A percentile compares a stretch with the other conserved stretches of the same genome.
phyloP scores from a whole-genome alignment of 495 filamentous ascomycete species.

The Podospora sp. region DNA sequence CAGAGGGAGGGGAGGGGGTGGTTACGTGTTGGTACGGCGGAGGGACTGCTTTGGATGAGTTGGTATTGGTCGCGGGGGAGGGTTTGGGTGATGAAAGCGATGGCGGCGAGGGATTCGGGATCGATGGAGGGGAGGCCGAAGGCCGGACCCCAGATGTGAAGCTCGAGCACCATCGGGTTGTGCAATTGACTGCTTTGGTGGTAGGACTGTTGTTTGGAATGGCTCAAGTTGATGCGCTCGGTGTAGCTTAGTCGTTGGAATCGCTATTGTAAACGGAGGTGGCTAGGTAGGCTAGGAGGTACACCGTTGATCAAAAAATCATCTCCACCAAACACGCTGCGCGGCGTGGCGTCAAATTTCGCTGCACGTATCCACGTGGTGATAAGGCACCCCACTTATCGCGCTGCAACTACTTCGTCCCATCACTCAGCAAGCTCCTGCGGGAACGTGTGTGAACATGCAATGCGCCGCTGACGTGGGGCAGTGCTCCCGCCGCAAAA shows the following conservation, averaged over 20 bases:
- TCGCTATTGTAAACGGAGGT: not conserved
- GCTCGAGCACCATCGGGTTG: constrained; percentile 41
- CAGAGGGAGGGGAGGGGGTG: constrained; percentile 16
- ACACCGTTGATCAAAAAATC: not conserved
- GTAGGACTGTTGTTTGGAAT: not conserved
- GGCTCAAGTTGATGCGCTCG: not conserved
- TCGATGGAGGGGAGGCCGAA: constrained; percentile 89
- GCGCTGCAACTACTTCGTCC: constrained; percentile 2
- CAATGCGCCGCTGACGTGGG: constrained; percentile 4
- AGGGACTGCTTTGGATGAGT: constrained; percentile 72
- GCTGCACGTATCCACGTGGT: constrained; percentile 12
- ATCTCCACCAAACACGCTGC: not conserved
- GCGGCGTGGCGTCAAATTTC: not conserved
- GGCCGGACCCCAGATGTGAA: constrained; percentile 90
- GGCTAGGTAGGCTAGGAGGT: too few relatives aligned
- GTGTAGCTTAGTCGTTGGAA: not conserved
- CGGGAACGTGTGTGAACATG: not conserved
- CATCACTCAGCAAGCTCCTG: not conserved
- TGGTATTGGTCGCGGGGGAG: constrained; percentile 66
- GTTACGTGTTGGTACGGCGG: constrained; percentile 75
- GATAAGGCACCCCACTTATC: constrained; percentile 7
- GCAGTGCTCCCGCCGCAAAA: not conserved
- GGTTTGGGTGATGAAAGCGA: constrained; percentile 67
- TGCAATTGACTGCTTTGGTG: not conserved
- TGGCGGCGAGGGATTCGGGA: constrained; percentile 78